These are phyloP conservation scores for Tolypocladium cylindrosporum DNA, from an alignment of 2,329 filamentous ascomycete species.

Conservation along the genomic window DNA sequence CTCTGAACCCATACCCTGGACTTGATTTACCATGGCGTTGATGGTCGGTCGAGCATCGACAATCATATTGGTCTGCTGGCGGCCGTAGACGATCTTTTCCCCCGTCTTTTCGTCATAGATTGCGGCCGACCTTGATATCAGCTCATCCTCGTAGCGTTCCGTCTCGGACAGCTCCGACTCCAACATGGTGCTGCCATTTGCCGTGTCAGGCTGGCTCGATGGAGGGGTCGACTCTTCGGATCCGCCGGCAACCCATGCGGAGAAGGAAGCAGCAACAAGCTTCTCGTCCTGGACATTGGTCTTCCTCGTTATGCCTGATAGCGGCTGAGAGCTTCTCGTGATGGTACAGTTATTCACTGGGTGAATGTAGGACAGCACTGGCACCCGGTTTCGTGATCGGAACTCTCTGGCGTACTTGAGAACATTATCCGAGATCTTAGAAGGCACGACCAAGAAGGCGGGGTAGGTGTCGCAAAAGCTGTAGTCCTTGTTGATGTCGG, in stretches of 20 bases:
- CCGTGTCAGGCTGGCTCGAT: slow-evolving; percentile 41
- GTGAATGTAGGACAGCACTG: slow-evolving; percentile 87
- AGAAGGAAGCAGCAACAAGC: slow-evolving; percentile 85
- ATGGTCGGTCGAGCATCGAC: slow-evolving; percentile 91
- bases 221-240: slow-evolving; percentile 24
- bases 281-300: slow-evolving; percentile 94
- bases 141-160: slow-evolving; percentile 59
- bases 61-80: slow-evolving; percentile 87
- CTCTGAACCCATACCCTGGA: slow-evolving; percentile 85
- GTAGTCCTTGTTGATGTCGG: slow-evolving; percentile 83
- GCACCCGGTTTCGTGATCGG: slow-evolving; percentile 80
- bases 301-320: slow-evolving; percentile 77
- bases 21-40: slow-evolving; percentile 91
- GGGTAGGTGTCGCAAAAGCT: slow-evolving; percentile 90
- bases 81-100: slow-evolving; percentile 68
- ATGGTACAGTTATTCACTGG: slow-evolving; percentile 95
- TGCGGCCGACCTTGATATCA: slow-evolving; percentile 33
- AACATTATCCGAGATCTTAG: slow-evolving; percentile 89
- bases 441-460: slow-evolving; percentile 71
- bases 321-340: slow-evolving; percentile 84
- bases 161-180: slow-evolving; percentile 48
- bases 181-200: slow-evolving; percentile 16
- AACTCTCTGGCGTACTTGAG: slow-evolving; percentile 88
- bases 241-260: slow-evolving; percentile 19
- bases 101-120: slow-evolving; percentile 49